These are phyloP conservation scores for Saccharomyces hybrid DNA, from an alignment of 1,139 yeast species.

Conservation along the genomic window DNA sequence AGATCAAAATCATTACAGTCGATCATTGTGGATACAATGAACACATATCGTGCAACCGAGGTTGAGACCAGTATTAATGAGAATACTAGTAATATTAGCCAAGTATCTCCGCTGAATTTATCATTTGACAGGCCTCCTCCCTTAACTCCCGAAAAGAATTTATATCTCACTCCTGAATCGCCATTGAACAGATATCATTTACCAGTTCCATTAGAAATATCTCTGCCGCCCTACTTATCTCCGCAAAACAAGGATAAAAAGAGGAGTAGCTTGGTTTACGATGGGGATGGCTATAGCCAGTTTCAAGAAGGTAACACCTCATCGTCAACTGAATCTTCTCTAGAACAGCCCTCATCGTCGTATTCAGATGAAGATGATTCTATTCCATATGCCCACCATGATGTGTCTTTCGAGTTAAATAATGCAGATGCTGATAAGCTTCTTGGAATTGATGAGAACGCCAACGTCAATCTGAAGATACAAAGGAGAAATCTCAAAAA, in stretches of 20 bases:
- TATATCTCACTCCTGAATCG: constrained; percentile 32
- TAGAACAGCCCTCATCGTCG: background rate
- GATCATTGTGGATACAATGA: constrained; percentile 24
- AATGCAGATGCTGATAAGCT: constrained; percentile 16
- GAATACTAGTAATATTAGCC: constrained; percentile 4
- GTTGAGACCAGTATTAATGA: constrained; percentile 1
- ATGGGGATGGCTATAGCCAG: constrained; percentile 27
- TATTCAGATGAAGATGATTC: constrained; percentile 17
- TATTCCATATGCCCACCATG: constrained; percentile 25
- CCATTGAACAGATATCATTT: constrained; percentile 30
- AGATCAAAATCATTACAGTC: constrained; percentile 25
- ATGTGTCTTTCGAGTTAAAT: constrained; percentile 23
- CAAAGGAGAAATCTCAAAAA: constrained; percentile 26
- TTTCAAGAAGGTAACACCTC: constrained; percentile 10
- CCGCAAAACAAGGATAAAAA: constrained; percentile 27
- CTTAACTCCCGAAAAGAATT: constrained; percentile 6
- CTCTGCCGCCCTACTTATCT: constrained; percentile 34
- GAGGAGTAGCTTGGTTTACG: constrained; percentile 24
- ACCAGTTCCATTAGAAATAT: constrained; percentile 34
- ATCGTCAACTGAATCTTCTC: constrained; percentile 4
- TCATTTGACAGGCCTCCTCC: background rate
- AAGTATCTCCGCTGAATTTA: constrained; percentile 11
- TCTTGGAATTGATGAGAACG: constrained; percentile 29
- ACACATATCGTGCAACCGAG: constrained; percentile 7
- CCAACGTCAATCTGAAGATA: constrained; percentile 27